Base-by-base conservation (phyloP, 495 filamentous ascomycete genomes). In the Jackrogersella multiformis region DNA sequence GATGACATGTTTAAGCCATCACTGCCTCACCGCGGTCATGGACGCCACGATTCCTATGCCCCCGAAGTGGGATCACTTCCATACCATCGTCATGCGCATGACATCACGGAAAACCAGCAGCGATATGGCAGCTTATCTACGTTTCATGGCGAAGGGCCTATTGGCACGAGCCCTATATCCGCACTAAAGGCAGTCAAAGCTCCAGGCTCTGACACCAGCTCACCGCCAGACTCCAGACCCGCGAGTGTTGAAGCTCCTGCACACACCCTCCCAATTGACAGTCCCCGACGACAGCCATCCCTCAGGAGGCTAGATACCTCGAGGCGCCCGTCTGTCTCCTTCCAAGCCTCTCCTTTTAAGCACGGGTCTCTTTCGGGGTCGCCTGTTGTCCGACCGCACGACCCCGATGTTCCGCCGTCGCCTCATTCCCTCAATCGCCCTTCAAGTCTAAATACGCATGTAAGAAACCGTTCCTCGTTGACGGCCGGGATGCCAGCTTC, bases 101-200 rank as follows among this genome's bases (percentile, higher is more conserved):
- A 85, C 16, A 71, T 80, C 59, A 86, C 85, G 1, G 91, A 92
- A 73, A 85, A 84, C 35, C 88, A 89, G 63, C 91, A 91, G 66
- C 91, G 94, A 23, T 97, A 97, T 70, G 95, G 95, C 35, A 97
- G 93, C 70, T 71, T 97, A 58, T 96, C 93, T 2, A 97, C 94
- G 4, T 97, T 94, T 70, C 95, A 97, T 76, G 90, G 93, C 53
- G 86, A 88, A 48, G 92, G 88, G 36, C 85, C 89, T 2, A 75
- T 86, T 6, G 90, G 91, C 15, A 89, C 93, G 32, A 97, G 94
- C 70, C 94, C 94, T 15, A 88, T 97, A 26, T 93, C 94, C 48
- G 90, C 93, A 2, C 84, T 97, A 23, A 87, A 91, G 61, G 87
- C 88, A 13, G 89, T 88, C 10, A 82, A 81, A 23, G 79, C 81